These are phyloP conservation scores for Fusarium musae DNA, from an alignment of 2,329 filamentous ascomycete species.

Conservation along the genomic window DNA sequence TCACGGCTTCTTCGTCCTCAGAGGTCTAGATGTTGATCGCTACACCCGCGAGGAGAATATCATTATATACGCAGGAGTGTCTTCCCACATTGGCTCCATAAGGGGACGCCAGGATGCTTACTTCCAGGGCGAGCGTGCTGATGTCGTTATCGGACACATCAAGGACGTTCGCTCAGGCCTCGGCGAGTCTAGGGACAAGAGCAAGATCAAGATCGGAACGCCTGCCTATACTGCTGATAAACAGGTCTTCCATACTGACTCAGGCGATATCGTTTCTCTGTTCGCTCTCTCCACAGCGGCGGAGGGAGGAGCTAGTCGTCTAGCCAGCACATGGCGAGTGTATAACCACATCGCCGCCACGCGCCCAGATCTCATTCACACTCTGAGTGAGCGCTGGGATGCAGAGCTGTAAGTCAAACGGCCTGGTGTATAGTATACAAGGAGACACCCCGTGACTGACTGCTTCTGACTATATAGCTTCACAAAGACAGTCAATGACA, in stretches of 20 bases:
- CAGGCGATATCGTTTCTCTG: conserved; percentile 67
- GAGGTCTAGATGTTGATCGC: not conserved
- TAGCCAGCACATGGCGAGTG: not conserved
- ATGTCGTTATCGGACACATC: not conserved
- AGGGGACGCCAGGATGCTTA: not conserved
- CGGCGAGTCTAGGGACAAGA: not conserved
- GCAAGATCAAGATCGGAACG: conserved; percentile 57
- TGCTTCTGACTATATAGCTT: not conserved
- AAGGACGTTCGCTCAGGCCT: not conserved
- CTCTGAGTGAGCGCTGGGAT: not conserved
- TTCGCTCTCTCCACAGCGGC: conserved; percentile 44
- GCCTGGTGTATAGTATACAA: too few relatives aligned
- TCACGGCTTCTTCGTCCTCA: not conserved
- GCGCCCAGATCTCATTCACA: not conserved
- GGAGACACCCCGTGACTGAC: too few relatives aligned
- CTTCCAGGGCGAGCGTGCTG: not conserved
- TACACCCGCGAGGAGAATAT: not conserved
- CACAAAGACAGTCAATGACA: not conserved
- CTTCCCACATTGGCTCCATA: not conserved
- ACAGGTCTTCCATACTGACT: conserved; percentile 71
- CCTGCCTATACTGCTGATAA: conserved; percentile 70
- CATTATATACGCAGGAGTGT: not conserved
- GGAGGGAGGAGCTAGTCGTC: not conserved
- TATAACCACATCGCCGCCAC: not conserved
- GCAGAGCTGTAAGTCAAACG: not conserved